These are phyloP conservation scores for Pinus taeda DNA, from an alignment of 75 land plant genomes.

Conservation along the genomic window DNA sequence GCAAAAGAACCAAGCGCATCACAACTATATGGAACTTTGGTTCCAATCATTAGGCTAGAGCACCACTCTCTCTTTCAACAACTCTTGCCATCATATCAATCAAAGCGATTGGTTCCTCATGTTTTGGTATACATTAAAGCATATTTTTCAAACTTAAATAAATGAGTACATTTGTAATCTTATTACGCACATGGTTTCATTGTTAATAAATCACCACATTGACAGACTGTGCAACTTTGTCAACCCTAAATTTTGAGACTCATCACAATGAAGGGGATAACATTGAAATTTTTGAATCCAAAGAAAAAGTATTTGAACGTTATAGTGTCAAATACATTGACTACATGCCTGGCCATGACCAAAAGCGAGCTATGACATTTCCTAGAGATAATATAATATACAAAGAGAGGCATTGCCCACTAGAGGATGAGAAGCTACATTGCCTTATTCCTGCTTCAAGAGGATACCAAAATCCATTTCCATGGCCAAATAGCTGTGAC, in stretches of 20 bases:
- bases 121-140: too few species aligned
- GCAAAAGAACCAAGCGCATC: too few species aligned
- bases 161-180: too few species aligned
- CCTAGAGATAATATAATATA: constrained; percentile 41
- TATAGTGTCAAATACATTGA: not conserved
- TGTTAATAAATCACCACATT: constrained; percentile 36
- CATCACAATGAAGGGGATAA: not conserved
- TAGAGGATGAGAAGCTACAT: constrained; percentile 59
- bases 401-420: constrained; percentile 87
- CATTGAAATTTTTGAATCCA: constrained; percentile 16
- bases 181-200: too few species aligned
- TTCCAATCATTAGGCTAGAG: too few species aligned
- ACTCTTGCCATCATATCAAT: too few species aligned
- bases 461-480: constrained; percentile 88
- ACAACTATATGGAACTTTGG: too few species aligned
- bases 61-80: too few species aligned
- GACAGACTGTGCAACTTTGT: constrained; percentile 31
- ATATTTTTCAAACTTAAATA: not conserved
- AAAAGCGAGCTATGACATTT: constrained; percentile 39
- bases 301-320: not conserved
- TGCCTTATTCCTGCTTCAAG: constrained; percentile 89
- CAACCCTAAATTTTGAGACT: not conserved
- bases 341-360: constrained; percentile 21
- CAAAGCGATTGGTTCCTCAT: too few species aligned
- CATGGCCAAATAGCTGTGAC: constrained; percentile 95